These are phyloP conservation scores for Apiospora marii DNA, from an alignment of 2,329 filamentous ascomycete species.

Conservation along the genomic window DNA sequence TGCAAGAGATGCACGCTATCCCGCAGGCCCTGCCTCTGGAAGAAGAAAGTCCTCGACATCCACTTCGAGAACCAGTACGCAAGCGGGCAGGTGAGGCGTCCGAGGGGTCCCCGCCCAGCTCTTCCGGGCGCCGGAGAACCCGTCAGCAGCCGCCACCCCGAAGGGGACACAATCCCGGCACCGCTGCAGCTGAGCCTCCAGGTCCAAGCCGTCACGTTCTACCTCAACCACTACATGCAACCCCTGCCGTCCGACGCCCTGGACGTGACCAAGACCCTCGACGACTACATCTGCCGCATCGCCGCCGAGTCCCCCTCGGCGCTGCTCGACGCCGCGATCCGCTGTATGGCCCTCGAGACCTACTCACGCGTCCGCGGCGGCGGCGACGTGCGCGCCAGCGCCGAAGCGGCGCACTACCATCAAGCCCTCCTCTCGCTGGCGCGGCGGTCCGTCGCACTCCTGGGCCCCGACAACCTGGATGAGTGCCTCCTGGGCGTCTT, in stretches of 20 bases:
- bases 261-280: conserved; percentile 5
- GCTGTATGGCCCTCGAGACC: conserved; percentile 9
- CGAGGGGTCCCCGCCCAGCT: neutral
- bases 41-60: neutral
- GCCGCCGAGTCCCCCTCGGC: neutral
- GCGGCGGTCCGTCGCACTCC: neutral
- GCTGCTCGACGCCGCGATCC: neutral
- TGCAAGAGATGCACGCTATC: conserved; percentile 7
- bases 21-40: neutral
- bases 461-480: neutral
- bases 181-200: neutral
- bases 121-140: neutral
- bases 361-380: neutral
- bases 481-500: conserved; percentile 4
- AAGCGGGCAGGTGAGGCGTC: neutral
- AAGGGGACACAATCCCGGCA: neutral
- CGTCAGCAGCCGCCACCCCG: neutral
- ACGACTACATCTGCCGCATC: conserved; percentile 16
- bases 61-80: conserved; percentile 1
- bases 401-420: neutral
- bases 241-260: neutral
- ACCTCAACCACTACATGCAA: conserved; percentile 1
- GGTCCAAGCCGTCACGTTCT: neutral
- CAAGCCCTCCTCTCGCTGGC: neutral
- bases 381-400: neutral